These are phyloP conservation scores for Wickerhamiella dianesei DNA, from an alignment of 805 yeast species.

Conservation along the genomic window DNA sequence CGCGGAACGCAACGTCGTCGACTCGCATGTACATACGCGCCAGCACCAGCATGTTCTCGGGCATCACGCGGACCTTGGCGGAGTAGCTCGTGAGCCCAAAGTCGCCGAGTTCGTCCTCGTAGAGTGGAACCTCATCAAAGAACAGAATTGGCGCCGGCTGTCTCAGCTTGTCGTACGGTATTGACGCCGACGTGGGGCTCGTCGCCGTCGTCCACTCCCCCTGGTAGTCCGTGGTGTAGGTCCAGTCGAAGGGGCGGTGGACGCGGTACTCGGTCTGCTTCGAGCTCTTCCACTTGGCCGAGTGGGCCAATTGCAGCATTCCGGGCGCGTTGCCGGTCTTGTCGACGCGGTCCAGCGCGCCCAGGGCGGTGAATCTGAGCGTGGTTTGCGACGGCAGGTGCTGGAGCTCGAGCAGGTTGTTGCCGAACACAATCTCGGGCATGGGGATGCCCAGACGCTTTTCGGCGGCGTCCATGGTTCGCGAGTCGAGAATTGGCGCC, in stretches of 20 bases:
- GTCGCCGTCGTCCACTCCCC: constrained; percentile 32
- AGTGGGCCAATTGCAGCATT: constrained; percentile 63
- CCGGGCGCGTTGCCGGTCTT: constrained; percentile 37
- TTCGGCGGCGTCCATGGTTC: constrained; percentile 58
- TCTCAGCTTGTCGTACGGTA: constrained; percentile 60
- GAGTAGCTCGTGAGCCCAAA: constrained; percentile 76
- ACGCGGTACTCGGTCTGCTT: constrained; percentile 30
- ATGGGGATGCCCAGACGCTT: constrained; percentile 56
- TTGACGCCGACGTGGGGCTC: constrained; percentile 18
- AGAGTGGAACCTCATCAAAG: constrained; percentile 77
- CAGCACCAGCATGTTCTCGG: constrained; percentile 55
- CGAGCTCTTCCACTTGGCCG: constrained; percentile 57
- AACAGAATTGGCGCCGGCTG: constrained; percentile 75
- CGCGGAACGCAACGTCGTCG: constrained; percentile 74
- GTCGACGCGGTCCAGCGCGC: constrained; percentile 51
- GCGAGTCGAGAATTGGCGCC: constrained; percentile 61
- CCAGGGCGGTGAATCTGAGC: constrained; percentile 60
- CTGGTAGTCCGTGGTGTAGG: constrained; percentile 67
- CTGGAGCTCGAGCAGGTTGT: constrained; percentile 47
- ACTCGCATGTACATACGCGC: constrained; percentile 74
- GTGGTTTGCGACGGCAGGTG: constrained; percentile 30
- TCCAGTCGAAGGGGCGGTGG: constrained; percentile 90
- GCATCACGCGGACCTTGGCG: constrained; percentile 82
- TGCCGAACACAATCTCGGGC: constrained; percentile 97
- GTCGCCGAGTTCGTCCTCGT: constrained; percentile 93